A percentile compares a stretch with the other conserved stretches of the same genome.
These are phyloP conservation scores for Mucor ambiguus DNA, from an alignment of 371 early-diverging fungal genomes.

Conservation along the genomic window DNA sequence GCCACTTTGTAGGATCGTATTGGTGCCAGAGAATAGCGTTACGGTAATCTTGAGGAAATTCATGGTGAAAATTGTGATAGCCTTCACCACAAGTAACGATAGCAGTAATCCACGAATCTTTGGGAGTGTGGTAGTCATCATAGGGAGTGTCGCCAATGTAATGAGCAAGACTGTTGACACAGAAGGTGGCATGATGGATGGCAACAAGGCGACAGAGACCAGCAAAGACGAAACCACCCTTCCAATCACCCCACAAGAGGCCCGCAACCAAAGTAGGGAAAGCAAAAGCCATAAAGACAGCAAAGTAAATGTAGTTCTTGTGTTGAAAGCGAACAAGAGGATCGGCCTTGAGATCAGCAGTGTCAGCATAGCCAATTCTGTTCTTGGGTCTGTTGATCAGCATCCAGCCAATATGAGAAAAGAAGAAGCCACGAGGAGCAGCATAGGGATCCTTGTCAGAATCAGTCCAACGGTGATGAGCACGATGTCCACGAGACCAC, in stretches of 20 bases:
- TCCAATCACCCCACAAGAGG: slow-evolving; percentile 86
- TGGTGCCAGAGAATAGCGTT: slow-evolving; percentile 90
- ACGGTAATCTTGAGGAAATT: slow-evolving; percentile 95
- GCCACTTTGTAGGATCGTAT: slow-evolving; percentile 97
- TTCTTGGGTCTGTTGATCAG: slow-evolving; percentile 73
- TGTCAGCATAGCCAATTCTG: slow-evolving; percentile 79
- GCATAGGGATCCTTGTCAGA: slow-evolving; percentile 90
- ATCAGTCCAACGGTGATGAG: slow-evolving; percentile 91
- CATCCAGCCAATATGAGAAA: slow-evolving; percentile 94
- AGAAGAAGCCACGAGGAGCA: slow-evolving; percentile 82
- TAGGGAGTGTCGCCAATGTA: slow-evolving; percentile 77
- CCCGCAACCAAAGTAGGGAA: slow-evolving; percentile 86
- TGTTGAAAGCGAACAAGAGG: slow-evolving; percentile 83
- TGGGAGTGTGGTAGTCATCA: slow-evolving; percentile 81
- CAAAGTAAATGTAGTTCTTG: slow-evolving; percentile 75
- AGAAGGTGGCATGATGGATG: slow-evolving; percentile 94
- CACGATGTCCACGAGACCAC: slow-evolving; percentile 89
- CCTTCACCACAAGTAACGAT: slow-evolving; percentile 84
- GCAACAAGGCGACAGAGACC: slow-evolving; percentile 80
- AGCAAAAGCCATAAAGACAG: slow-evolving; percentile 73
- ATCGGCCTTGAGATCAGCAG: slow-evolving; percentile 80
- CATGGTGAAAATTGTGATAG: slow-evolving; percentile 92
- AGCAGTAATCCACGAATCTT: slow-evolving; percentile 82
- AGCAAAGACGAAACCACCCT: slow-evolving; percentile 88
- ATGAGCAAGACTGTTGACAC: slow-evolving; percentile 90